Evolutionary conservation across 2,329 filamentous ascomycete genomes (phyloP), one percentile per base, ranked within the genome.

Genomic region (Domatiomyces globalis): DNA sequence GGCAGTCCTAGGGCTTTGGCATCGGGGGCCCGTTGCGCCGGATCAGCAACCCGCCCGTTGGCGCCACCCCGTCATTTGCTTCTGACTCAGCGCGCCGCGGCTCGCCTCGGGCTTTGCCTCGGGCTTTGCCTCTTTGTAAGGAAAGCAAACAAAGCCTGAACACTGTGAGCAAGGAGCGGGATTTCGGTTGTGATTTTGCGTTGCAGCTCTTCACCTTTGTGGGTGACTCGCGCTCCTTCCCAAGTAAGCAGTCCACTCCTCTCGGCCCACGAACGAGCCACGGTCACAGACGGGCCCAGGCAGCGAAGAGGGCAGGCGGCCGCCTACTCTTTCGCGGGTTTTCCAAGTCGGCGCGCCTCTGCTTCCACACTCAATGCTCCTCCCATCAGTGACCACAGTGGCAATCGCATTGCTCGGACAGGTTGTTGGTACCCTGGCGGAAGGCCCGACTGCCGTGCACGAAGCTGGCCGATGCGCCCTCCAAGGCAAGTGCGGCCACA

Each of bases 381-480:
- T 39, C 33, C 15, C 12, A 39, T 39, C 33, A 39, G 43, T 19
- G 43, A 20, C 22, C 10, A n/a, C 20, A 47, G 27, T 17, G 19
- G 45, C 45, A 29, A 4, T 47, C 17, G 20, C 45, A 17, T 17
- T 47, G 20, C 17, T 29, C 25, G 19, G 19, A 27, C 43, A 45
- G 22, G 9, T 45, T 17, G 43, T 27, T 10, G 20, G 29, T 12
- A 22, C 43, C 9, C 17, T 36, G 8, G 52, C 54, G 9, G 36
- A 43, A 9, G 27, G 8, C 12, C 25, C 59, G 29, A 73, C 71
- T 17, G 58, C 64, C 1, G 85, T 81, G 58, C 90, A 95, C 61
- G 89, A 95, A 68, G 74, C 83, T 48, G 90, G 90, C 43, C 79
- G 90, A 58, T 96, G 90, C 68, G 87, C 90, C 1, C 87, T 96